phyloP scores from a whole-genome alignment of 2,329 filamentous ascomycete genomes.

The Phoma sp. region DNA sequence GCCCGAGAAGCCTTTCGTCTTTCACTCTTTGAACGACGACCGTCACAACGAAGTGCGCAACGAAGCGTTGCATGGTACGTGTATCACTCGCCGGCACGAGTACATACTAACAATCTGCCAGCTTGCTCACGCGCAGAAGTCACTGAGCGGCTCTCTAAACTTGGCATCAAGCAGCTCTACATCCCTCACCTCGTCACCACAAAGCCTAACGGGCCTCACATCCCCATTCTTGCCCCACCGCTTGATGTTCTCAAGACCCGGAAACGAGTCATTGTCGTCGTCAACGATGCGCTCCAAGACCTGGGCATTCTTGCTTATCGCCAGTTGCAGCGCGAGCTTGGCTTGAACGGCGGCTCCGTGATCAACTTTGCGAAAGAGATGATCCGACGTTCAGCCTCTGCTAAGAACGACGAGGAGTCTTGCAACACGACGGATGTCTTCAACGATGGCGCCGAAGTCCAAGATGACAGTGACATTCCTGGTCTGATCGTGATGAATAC shows the following conservation, averaged over 20 bases:
- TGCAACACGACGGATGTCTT: constrained; percentile 6
- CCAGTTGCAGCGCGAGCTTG: constrained; percentile 66
- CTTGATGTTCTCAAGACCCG: constrained; percentile 59
- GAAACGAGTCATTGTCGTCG: constrained; percentile 72
- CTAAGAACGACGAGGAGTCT: constrained; percentile 11
- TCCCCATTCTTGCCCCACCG: constrained; percentile 71
- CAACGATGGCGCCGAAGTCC: constrained; percentile 27
- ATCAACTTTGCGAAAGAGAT: constrained; percentile 66
- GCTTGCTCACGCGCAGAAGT: constrained; percentile 69
- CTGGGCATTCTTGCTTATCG: constrained; percentile 78
- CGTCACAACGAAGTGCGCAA: constrained; percentile 78
- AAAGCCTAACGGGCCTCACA: constrained; percentile 58
- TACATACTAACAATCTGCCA: constrained; percentile 43
- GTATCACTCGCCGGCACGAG: not conserved
- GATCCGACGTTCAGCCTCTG: constrained; percentile 32
- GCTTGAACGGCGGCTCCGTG: constrained; percentile 73
- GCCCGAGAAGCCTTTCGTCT: constrained; percentile 75
- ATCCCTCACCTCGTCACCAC: constrained; percentile 64
- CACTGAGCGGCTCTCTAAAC: constrained; percentile 63
- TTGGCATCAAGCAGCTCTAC: constrained; percentile 65
- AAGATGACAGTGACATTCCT: constrained; percentile 24
- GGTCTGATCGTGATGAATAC: constrained; percentile 76
- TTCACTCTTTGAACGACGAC: constrained; percentile 73
- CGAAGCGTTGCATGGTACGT: constrained; percentile 71
- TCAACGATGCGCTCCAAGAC: constrained; percentile 80